Conservation (phyloP, 2,329 filamentous ascomycete species). For the Xylaria sp. region DNA sequence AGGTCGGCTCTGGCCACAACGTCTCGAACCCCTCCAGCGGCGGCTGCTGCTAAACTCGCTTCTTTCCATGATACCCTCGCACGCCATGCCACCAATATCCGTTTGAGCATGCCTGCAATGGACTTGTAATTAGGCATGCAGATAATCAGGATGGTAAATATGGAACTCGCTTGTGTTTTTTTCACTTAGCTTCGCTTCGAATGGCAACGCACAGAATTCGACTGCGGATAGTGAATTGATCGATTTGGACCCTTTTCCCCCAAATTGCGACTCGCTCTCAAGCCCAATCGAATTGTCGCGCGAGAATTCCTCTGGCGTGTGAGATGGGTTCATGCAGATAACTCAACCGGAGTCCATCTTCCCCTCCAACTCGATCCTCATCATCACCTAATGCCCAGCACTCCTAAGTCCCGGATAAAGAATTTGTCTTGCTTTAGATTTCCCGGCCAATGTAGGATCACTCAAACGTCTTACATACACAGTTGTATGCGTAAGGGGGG, state of each 20-base stretch:
- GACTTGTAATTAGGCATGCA: conserved; percentile 27
- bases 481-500: conserved; percentile 20
- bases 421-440: conserved; percentile 29
- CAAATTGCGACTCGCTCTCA: conserved; percentile 7
- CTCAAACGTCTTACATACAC: conserved; percentile 16
- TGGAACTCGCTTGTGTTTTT: conserved; percentile 25
- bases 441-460: conserved; percentile 20
- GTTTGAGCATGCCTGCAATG: conserved; percentile 26
- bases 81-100: conserved; percentile 21
- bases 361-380: conserved; percentile 14
- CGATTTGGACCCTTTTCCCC: conserved; percentile 25
- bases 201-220: conserved; percentile 14
- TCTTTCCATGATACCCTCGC: conserved; percentile 29
- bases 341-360: conserved; percentile 7
- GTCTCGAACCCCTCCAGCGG: conserved; percentile 81
- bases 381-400: conserved; percentile 22
- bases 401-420: conserved; percentile 24
- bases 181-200: conserved; percentile 12
- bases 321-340: conserved; percentile 18
- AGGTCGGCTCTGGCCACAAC: conserved; percentile 90
- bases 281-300: conserved; percentile 3
- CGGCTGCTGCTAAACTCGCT: conserved; percentile 73
- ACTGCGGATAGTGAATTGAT: conserved; percentile 30
- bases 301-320: conserved; percentile 16
- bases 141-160: conserved; percentile 26